Evolutionary conservation across 768 basidiomycete species (phyloP).

Genomic region (Clathrus columnatus): DNA sequence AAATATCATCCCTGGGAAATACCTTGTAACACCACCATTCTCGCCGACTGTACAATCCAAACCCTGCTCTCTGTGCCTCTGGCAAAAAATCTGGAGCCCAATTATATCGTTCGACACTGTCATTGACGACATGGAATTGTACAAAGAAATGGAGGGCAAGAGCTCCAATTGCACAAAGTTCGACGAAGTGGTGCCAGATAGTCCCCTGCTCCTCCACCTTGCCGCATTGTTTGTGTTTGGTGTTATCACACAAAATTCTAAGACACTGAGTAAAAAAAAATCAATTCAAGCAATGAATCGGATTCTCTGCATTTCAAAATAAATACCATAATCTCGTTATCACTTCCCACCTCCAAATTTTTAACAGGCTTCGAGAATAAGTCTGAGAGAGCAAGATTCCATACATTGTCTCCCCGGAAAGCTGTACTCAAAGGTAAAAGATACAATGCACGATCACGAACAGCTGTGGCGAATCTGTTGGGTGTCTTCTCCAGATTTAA

Average conservation of each 20-base stretch:
- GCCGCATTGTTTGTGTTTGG: constrained; percentile 15
- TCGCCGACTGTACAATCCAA: constrained; percentile 20
- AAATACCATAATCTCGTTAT: not conserved
- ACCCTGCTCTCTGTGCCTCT: constrained; percentile 8
- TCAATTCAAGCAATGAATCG: not conserved
- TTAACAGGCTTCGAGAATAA: not conserved
- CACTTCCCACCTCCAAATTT: not conserved
- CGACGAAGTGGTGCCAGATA: constrained; percentile 21
- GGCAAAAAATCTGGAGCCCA: constrained; percentile 23
- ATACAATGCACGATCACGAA: not conserved
- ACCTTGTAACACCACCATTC: constrained; percentile 24
- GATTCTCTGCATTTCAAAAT: no score
- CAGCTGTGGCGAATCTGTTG: not conserved
- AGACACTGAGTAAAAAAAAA: not conserved
- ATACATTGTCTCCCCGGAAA: not conserved
- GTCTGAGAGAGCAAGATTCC: not conserved
- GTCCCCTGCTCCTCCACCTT: constrained; percentile 25
- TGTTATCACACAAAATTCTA: not conserved
- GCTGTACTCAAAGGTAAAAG: not conserved
- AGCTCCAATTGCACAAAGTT: constrained; percentile 24
- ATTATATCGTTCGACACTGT: constrained; percentile 6
- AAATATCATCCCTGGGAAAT: constrained; percentile 15
- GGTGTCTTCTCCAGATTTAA: constrained; percentile 5
- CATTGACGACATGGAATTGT: constrained; percentile 22
- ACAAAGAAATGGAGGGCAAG: constrained; percentile 23